Evolutionary conservation across 2,329 filamentous ascomycete genomes (phyloP).

Genomic region (Cladophialophora bantiana): DNA sequence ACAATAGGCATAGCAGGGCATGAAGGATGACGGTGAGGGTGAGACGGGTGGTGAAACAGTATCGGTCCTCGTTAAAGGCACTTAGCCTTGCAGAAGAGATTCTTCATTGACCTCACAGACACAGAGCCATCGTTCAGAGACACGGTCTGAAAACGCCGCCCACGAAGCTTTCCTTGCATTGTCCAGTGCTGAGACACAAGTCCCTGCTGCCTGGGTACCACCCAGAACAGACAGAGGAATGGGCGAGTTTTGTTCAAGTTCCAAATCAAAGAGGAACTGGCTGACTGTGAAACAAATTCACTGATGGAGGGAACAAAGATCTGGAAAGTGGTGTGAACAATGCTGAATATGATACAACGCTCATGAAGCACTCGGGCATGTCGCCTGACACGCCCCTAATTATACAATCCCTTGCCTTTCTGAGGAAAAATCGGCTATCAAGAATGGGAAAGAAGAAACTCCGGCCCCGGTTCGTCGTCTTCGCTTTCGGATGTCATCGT

Average conservation of each 20-base stretch:
- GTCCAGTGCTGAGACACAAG: background rate
- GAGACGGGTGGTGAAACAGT: background rate
- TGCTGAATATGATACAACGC: background rate
- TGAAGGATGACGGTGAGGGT: too few species aligned
- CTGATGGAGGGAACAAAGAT: background rate
- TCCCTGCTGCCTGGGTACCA: background rate
- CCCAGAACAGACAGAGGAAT: background rate
- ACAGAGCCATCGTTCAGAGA: background rate
- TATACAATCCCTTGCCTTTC: background rate
- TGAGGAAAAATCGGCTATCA: background rate
- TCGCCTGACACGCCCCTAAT: background rate
- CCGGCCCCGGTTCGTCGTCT: conserved; percentile 41
- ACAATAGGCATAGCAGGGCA: too few species aligned
- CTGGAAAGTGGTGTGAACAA: background rate
- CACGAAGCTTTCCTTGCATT: background rate
- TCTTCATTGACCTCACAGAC: background rate
- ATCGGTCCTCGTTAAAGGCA: background rate
- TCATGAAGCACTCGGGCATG: background rate
- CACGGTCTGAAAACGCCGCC: background rate
- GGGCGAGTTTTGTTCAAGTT: background rate
- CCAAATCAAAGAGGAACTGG: too few species aligned
- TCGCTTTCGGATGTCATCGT: conserved; percentile 36
- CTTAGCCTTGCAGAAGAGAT: background rate
- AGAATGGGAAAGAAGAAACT: conserved; percentile 41
- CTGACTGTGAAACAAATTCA: background rate